A percentile compares a stretch with the other conserved stretches of the same genome.
Conservation (phyloP, 306 rosid species). For the Acmispon strigosus region DNA sequence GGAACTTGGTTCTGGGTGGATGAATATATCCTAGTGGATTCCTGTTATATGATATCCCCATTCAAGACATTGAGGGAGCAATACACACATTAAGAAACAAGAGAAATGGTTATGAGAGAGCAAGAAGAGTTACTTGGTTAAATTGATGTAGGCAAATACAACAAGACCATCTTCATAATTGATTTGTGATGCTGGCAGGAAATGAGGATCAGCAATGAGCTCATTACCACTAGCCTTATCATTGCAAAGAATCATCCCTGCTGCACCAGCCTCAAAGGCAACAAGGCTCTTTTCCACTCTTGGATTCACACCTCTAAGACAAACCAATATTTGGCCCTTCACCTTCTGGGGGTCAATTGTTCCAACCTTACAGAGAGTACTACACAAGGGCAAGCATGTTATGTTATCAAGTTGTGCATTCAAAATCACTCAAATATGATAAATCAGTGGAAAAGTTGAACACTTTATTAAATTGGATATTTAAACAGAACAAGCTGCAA, state of each 20-base stretch:
- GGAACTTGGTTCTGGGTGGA: conserved; percentile 28
- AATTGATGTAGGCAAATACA: conserved; percentile 41
- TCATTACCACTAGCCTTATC: conserved; percentile 21
- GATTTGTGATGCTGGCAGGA: conserved; percentile 53
- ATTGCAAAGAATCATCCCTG: conserved; percentile 74
- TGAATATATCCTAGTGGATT: conserved; percentile 49
- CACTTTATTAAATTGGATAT: no score
- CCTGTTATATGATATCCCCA: conserved; percentile 18
- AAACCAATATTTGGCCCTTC: conserved; percentile 54
- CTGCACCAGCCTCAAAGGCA: conserved; percentile 58
- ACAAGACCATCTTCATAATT: conserved; percentile 37
- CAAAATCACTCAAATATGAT: neutral
- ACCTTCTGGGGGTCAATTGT: conserved; percentile 49
- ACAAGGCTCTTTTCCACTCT: conserved; percentile 49
- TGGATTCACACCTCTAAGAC: conserved; percentile 34
- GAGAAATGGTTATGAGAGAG: no score
- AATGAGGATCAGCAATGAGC: conserved; percentile 42
- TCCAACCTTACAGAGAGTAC: conserved; percentile 30
- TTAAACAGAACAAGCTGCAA: neutral
- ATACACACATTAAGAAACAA: no score
- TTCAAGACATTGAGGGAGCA: neutral
- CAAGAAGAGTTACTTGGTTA: conserved; percentile 36
- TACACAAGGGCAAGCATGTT: conserved; percentile 5
- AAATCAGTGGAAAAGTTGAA: no score
- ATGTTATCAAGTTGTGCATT: neutral